Base-by-base conservation (phyloP, 2,329 filamentous ascomycete species). In the Madurella fahalii region DNA sequence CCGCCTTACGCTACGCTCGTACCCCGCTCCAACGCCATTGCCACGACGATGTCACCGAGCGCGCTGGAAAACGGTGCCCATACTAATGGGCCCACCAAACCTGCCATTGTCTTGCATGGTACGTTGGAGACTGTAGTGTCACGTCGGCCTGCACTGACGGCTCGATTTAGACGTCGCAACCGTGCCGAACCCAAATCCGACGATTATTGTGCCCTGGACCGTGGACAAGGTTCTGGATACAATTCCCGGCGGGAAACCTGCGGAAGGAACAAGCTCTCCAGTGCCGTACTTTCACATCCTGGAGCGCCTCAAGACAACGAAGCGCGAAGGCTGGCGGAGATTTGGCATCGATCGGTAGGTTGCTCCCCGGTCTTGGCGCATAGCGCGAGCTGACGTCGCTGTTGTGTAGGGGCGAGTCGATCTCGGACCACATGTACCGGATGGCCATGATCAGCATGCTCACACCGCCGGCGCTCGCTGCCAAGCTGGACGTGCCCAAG, bases 361-460 rank as follows among this genome's bases (percentile, higher is more conserved):
- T 43, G 13, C 40, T 20, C 34, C 47, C 1, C n/a, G 46, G 41
- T 42, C 15, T 12, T n/a, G 40, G 32, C n/a, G 5, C 31, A 20
- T 44, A 15, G 16, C 46, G 48, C 7, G 17, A 39, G 15, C 57
- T 61, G 32, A 59, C 52, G 30, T n/a, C n/a, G 13, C 18, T 7
- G 13, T 47, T 58, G 25, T 73, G 5, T 59, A 85, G 80, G 54
- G 88, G 90, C 69, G 94, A 99, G 72, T 95, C 90, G 2, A 96
- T 99, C 68, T 82, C 90, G 51, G 94, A 99, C 75, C 94, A 99
- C 79, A 99, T 99, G 94, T 99, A 97, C 74, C 91, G 94, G 74
- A 99, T 99, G 94, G 90, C 92, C 47, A 82, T 99, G 63, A 90
- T 99, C 71, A 91, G 90, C 60, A 89, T 99, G 85, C 83, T 96